Evolutionary conservation across 2,329 filamentous ascomycete species (phyloP).

Genomic region (Colletotrichum agaves): DNA sequence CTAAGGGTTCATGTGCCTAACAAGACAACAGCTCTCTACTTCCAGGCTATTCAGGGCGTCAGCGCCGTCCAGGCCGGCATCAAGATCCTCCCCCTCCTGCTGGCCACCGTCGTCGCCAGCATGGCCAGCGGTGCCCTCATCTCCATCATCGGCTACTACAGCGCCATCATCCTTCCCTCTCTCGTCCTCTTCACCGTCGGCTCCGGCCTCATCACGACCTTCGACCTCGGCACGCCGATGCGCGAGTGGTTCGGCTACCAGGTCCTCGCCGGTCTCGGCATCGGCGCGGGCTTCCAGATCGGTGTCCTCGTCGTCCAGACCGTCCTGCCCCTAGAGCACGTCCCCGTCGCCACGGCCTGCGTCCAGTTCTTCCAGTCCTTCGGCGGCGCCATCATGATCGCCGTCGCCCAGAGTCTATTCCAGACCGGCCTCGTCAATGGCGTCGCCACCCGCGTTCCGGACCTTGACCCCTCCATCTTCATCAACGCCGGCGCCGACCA

Average conservation of each 20-base stretch:
- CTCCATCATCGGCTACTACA: constrained; percentile 56
- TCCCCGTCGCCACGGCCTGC: constrained; percentile 62
- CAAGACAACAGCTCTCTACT: constrained; percentile 56
- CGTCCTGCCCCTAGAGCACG: constrained; percentile 57
- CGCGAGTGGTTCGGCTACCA: constrained; percentile 69
- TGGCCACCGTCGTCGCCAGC: constrained; percentile 61
- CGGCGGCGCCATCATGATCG: constrained; percentile 73
- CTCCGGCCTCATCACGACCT: constrained; percentile 65
- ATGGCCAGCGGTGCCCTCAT: constrained; percentile 56
- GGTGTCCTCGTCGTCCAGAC: constrained; percentile 63
- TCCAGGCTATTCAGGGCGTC: constrained; percentile 64
- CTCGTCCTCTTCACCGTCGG: constrained; percentile 57
- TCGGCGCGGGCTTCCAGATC: constrained; percentile 61
- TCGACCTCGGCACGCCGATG: constrained; percentile 57
- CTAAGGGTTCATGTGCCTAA: background rate
- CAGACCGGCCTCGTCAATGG: constrained; percentile 69
- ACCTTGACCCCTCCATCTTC: constrained; percentile 59
- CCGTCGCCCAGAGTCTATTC: constrained; percentile 74
- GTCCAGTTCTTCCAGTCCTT: constrained; percentile 72
- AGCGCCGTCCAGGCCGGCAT: constrained; percentile 65
- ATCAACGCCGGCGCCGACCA: constrained; percentile 65
- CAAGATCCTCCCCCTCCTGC: constrained; percentile 63
- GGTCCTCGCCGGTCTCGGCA: constrained; percentile 64
- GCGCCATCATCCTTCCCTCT: constrained; percentile 53
- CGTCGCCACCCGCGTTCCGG: constrained; percentile 56